These are phyloP conservation scores for Aschersonia sp. DNA, from an alignment of 2,329 filamentous ascomycete genomes.

Conservation along the genomic window DNA sequence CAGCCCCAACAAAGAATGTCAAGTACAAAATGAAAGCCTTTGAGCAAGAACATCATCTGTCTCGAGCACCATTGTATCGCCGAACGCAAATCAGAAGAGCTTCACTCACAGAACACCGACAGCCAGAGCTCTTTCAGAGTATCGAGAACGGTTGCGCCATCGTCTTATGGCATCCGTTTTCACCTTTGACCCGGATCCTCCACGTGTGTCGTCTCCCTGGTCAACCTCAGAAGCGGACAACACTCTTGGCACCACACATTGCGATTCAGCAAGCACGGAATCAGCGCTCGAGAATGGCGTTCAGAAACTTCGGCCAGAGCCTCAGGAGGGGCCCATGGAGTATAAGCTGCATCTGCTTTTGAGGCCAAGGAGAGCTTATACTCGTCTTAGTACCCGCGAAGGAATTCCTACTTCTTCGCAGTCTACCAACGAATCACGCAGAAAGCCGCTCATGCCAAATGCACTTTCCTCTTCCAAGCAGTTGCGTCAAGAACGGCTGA, in stretches of 20 bases:
- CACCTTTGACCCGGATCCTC: conserved; percentile 81
- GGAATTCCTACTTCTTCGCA: conserved; percentile 1
- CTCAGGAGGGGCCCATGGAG: conserved; percentile 86
- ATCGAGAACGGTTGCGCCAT: background rate
- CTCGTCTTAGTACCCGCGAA: conserved; percentile 47
- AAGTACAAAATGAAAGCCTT: no score
- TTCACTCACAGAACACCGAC: no score
- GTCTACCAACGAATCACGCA: conserved; percentile 1
- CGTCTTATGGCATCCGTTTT: conserved; percentile 78
- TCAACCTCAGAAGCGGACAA: conserved; percentile 37
- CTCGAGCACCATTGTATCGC: no score
- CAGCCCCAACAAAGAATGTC: no score
- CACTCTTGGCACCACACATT: conserved; percentile 17
- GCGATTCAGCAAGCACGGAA: conserved; percentile 15
- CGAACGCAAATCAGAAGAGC: no score
- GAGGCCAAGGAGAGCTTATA: conserved; percentile 61
- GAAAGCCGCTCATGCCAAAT: conserved; percentile 13
- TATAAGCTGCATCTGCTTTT: conserved; percentile 91
- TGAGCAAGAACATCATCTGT: no score
- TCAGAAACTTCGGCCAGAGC: conserved; percentile 72
- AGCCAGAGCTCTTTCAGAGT: no score
- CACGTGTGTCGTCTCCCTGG: conserved; percentile 86
- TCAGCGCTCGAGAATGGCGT: conserved; percentile 48
- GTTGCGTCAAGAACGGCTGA: conserved; percentile 67
- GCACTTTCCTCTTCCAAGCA: conserved; percentile 38